Conservation (phyloP, 1,284 basidiomycete species). For the Sporisorium graminicola region DNA sequence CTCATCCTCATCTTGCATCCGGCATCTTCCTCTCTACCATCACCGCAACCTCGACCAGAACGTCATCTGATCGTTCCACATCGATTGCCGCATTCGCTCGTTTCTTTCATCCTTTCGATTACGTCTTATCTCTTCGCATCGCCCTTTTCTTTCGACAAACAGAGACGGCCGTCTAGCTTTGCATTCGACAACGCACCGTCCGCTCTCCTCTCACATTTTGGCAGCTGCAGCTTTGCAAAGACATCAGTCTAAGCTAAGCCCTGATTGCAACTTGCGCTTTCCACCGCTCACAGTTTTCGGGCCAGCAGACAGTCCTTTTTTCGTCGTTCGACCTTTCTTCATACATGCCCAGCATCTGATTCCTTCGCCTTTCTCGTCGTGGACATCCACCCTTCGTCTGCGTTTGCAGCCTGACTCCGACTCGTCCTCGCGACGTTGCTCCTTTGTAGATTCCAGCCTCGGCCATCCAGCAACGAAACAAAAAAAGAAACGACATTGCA, state of each 20-base stretch:
- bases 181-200: not conserved
- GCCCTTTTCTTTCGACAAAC: not conserved
- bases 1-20: conserved; percentile 1
- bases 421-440: conserved; percentile 2
- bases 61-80: conserved; percentile 2
- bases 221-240: conserved; percentile 9
- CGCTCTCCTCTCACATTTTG: not conserved
- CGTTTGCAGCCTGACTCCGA: conserved; percentile 16
- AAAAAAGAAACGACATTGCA: not conserved
- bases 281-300: not conserved
- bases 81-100: conserved; percentile 30
- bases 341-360: conserved; percentile 42
- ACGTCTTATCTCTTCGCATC: conserved; percentile 7
- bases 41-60: conserved; percentile 13
- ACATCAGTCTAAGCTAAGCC: not conserved
- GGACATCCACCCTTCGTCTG: conserved; percentile 19
- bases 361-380: not conserved
- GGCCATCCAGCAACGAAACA: not conserved
- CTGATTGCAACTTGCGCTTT: not conserved
- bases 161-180: not conserved
- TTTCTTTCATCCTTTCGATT: conserved; percentile 10
- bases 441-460: not conserved
- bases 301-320: not conserved
- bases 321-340: conserved; percentile 11
- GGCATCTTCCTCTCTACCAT: not conserved